Percentiles rank a stretch among this genome's conserved stretches.
These are phyloP conservation scores for Komagataella populi DNA, from an alignment of 805 yeast genomes.

Conservation along the genomic window DNA sequence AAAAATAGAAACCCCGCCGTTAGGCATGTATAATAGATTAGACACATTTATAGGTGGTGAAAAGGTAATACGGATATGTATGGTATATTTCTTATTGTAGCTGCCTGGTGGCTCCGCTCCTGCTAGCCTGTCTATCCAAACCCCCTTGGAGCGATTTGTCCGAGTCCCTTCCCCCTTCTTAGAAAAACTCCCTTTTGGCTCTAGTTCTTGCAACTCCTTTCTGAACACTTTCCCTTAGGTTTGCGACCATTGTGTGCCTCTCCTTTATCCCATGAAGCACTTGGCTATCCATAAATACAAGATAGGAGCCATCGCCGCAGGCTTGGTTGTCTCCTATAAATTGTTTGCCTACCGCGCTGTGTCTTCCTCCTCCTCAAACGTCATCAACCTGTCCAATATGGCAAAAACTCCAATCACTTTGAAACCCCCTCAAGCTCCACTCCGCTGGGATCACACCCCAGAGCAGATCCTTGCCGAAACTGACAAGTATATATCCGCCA, in stretches of 20 bases:
- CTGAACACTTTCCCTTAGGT: not conserved
- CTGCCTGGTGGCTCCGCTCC: not conserved
- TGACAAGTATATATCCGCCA: conserved; percentile 26
- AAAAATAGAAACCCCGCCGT: not conserved
- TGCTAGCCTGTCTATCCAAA: not conserved
- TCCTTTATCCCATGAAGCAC: not conserved
- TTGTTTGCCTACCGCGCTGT: not conserved
- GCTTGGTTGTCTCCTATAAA: not conserved
- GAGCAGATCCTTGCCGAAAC: conserved; percentile 29
- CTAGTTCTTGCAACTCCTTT: not conserved
- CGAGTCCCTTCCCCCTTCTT: not conserved
- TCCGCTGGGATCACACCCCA: conserved; percentile 50
- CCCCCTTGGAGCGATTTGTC: not conserved
- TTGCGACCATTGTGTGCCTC: not conserved
- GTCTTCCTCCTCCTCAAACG: not conserved
- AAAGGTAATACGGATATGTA: not conserved
- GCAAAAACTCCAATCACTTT: not conserved
- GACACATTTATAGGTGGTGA: not conserved
- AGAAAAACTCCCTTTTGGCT: not conserved
- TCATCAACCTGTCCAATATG: not conserved
- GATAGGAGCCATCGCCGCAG: not conserved
- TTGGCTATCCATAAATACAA: not conserved
- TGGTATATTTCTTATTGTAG: not conserved
- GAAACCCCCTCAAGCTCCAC: conserved; percentile 22
- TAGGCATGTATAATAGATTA: not conserved